phyloP scores from a whole-genome alignment of 2,329 filamentous ascomycete species.

The Blastomyces gilchristii region DNA sequence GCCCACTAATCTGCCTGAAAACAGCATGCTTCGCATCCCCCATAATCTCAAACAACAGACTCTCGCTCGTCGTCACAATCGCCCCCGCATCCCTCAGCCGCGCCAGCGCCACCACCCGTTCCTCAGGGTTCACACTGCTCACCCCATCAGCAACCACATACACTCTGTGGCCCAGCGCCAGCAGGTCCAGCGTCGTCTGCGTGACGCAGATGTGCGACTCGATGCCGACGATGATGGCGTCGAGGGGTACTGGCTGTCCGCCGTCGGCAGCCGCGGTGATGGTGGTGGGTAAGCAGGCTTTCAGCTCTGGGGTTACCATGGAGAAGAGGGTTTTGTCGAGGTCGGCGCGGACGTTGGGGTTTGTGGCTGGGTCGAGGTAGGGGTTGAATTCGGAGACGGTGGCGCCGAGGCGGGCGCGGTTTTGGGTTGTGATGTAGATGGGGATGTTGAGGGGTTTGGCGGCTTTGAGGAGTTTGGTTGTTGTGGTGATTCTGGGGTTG shows the following conservation, averaged over 20 bases:
- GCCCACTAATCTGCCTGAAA: slow-evolving; percentile 60
- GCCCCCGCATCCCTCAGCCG: slow-evolving; percentile 66
- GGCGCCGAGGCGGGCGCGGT: slow-evolving; percentile 62
- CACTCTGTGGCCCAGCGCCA: slow-evolving; percentile 64
- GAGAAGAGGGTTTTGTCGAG: slow-evolving; percentile 84
- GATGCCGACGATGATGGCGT: slow-evolving; percentile 76
- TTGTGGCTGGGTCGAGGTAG: slow-evolving; percentile 41
- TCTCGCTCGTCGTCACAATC: slow-evolving; percentile 76
- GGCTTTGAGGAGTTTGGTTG: slow-evolving; percentile 58
- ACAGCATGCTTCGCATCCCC: slow-evolving; percentile 62
- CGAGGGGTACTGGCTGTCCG: slow-evolving; percentile 22
- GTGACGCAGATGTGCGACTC: slow-evolving; percentile 91
- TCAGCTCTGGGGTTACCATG: slow-evolving; percentile 67
- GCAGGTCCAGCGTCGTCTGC: slow-evolving; percentile 77
- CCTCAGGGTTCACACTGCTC: slow-evolving; percentile 72
- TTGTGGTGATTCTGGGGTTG: slow-evolving; percentile 50
- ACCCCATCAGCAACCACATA: slow-evolving; percentile 86
- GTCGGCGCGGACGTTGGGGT: slow-evolving; percentile 43
- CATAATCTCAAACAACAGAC: slow-evolving; percentile 79
- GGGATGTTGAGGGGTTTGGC: slow-evolving; percentile 50
- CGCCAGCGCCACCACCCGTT: slow-evolving; percentile 68
- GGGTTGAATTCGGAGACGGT: slow-evolving; percentile 64
- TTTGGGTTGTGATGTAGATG: slow-evolving; percentile 79
- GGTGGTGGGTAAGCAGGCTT: slow-evolving; percentile 29
- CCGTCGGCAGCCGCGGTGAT: slow-evolving; percentile 12